Percentiles rank a stretch among this genome's conserved stretches.
phyloP scores from a whole-genome alignment of 495 filamentous ascomycete genomes.

The Darksidea phi region DNA sequence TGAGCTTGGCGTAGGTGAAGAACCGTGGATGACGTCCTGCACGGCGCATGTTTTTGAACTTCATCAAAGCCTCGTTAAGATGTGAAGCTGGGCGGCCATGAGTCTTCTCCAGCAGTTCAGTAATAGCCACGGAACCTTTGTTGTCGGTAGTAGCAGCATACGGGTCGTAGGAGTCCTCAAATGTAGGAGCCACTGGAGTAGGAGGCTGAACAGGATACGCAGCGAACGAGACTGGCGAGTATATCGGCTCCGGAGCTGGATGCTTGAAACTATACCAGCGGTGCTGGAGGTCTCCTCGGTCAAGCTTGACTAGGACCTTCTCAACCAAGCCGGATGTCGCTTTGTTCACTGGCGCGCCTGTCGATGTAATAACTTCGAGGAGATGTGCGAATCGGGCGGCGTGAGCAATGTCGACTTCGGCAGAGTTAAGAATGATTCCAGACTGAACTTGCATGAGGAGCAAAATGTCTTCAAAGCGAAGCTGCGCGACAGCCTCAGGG shows the following conservation, averaged over 20 bases:
- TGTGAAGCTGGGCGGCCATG: slow-evolving; percentile 64
- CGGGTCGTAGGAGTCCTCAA: slow-evolving; percentile 81
- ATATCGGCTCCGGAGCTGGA: slow-evolving; percentile 38
- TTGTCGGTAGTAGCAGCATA: slow-evolving; percentile 87
- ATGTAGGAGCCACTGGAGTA: slow-evolving; percentile 48
- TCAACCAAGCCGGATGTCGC: slow-evolving; percentile 56
- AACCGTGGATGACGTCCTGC: slow-evolving; percentile 89
- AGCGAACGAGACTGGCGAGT: slow-evolving; percentile 42
- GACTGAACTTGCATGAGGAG: slow-evolving; percentile 65
- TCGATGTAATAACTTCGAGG: slow-evolving; percentile 54
- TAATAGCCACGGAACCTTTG: slow-evolving; percentile 84
- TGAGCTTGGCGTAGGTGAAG: slow-evolving; percentile 93
- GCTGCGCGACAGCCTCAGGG: slow-evolving; percentile 56
- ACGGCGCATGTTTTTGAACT: slow-evolving; percentile 89
- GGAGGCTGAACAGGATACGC: slow-evolving; percentile 32
- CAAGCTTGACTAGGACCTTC: slow-evolving; percentile 56
- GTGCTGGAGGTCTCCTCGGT: slow-evolving; percentile 57
- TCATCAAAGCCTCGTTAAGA: slow-evolving; percentile 75
- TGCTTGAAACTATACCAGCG: slow-evolving; percentile 59
- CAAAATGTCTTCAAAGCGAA: slow-evolving; percentile 57
- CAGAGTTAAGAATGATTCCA: slow-evolving; percentile 54
- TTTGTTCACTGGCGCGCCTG: slow-evolving; percentile 51
- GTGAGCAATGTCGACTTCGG: slow-evolving; percentile 53
- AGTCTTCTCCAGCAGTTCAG: slow-evolving; percentile 76
- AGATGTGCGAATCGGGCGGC: slow-evolving; percentile 62